These are phyloP conservation scores for Aurantiochytrium sp. DNA, from an alignment of 108 stramenopile genomes.

Conservation along the genomic window DNA sequence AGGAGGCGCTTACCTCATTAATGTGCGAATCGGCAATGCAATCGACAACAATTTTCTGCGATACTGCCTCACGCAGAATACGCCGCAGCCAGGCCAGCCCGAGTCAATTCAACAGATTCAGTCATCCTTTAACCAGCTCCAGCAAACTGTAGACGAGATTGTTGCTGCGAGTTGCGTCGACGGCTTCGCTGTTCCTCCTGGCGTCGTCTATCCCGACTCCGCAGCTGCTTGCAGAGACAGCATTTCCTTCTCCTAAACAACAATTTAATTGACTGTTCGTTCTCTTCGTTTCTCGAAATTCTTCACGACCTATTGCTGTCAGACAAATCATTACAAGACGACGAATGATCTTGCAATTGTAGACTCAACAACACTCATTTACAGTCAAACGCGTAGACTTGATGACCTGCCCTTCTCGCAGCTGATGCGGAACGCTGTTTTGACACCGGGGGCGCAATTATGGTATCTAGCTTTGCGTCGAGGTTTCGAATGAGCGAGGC, in stretches of 20 bases:
- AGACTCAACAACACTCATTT: too few species aligned
- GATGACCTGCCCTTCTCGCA: too few species aligned
- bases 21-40: not conserved
- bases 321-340: too few species aligned
- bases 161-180: not conserved
- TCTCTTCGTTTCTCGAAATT: too few species aligned
- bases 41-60: not conserved
- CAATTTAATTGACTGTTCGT: not conserved
- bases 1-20: not conserved
- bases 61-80: not conserved
- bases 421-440: not conserved
- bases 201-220: not conserved
- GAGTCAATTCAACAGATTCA: not conserved
- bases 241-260: not conserved
- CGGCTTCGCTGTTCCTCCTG: not conserved
- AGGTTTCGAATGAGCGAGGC: not conserved
- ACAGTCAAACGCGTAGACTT: too few species aligned
- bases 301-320: too few species aligned
- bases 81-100: not conserved
- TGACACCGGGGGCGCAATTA: not conserved
- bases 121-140: not conserved
- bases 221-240: not conserved
- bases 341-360: too few species aligned
- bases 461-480: not conserved
- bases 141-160: not conserved